These are phyloP conservation scores for Nemania sp. DNA, from an alignment of 2,329 filamentous ascomycete species.

Conservation along the genomic window DNA sequence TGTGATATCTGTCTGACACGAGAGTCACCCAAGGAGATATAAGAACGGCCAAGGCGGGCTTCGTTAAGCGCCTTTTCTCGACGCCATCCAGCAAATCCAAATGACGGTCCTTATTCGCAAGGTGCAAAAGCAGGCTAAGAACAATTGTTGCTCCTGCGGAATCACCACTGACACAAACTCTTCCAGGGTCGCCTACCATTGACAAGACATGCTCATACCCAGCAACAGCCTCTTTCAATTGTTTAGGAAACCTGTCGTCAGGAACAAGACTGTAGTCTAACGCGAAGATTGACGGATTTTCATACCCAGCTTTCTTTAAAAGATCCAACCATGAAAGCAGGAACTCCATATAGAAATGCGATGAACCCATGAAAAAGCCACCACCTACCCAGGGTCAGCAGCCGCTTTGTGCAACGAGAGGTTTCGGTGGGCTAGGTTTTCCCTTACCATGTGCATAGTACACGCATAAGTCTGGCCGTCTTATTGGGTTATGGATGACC, in stretches of 20 bases:
- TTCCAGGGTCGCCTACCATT: conserved; percentile 67
- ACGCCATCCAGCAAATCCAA: conserved; percentile 48
- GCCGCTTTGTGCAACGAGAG: conserved; percentile 8
- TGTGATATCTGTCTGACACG: conserved; percentile 73
- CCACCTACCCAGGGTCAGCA: conserved; percentile 65
- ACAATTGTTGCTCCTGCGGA: conserved; percentile 82
- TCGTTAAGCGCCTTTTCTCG: conserved; percentile 50
- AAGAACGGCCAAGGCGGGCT: conserved; percentile 70
- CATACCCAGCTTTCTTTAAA: conserved; percentile 72
- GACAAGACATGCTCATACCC: conserved; percentile 79
- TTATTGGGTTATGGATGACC: conserved; percentile 71
- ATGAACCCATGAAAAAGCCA: conserved; percentile 85
- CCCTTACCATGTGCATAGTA: conserved; percentile 81
- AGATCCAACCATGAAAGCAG: conserved; percentile 77
- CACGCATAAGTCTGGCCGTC: conserved; percentile 78
- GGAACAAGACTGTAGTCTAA: conserved; percentile 86
- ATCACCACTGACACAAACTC: conserved; percentile 79
- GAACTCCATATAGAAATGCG: conserved; percentile 88
- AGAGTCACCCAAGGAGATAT: conserved; percentile 87
- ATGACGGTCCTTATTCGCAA: conserved; percentile 61
- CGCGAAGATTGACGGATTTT: conserved; percentile 82
- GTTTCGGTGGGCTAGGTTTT: not conserved
- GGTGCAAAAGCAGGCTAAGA: conserved; percentile 76
- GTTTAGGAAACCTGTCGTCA: conserved; percentile 77
- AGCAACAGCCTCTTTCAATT: conserved; percentile 75